A percentile compares a stretch with the other conserved stretches of the same genome.
phyloP scores from a whole-genome alignment of 2,329 filamentous ascomycete genomes.

The Berkeleyomyces rouxiae region DNA sequence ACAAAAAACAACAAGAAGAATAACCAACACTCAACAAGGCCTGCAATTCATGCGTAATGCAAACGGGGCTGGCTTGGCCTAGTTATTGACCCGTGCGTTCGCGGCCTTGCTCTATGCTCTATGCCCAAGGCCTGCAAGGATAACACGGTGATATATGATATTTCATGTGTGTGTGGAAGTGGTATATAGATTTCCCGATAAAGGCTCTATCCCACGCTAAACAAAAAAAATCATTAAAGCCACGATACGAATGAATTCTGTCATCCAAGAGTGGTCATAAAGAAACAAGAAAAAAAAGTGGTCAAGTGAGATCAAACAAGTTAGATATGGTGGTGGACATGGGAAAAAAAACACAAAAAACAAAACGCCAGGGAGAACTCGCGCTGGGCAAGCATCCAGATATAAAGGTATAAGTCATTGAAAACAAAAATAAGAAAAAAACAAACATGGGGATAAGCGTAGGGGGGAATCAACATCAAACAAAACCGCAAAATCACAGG shows the following conservation, averaged over 20 bases:
- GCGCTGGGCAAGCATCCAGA: neutral
- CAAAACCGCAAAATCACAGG: neutral
- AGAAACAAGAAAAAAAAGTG: neutral
- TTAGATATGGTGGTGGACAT: neutral
- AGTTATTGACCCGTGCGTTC: too few relatives aligned
- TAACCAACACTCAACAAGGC: neutral
- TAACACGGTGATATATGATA: neutral
- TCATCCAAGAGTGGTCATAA: neutral
- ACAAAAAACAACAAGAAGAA: too few relatives aligned
- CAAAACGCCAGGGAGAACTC: neutral
- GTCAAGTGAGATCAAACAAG: neutral
- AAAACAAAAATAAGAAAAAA: neutral
- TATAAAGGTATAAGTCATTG: neutral
- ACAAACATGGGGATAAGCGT: neutral
- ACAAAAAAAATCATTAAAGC: neutral
- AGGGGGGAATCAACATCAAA: conserved; percentile 2
- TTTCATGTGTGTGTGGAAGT: neutral
- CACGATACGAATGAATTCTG: neutral
- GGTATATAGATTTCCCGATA: neutral
- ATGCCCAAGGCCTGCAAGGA: neutral
- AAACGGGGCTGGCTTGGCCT: neutral
- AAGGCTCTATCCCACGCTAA: neutral
- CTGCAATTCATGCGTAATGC: neutral
- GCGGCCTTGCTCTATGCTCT: neutral
- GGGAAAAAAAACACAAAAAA: neutral